Base-by-base conservation (phyloP, 2,329 filamentous ascomycete species). In the Phaeophleospora eucalypticola region DNA sequence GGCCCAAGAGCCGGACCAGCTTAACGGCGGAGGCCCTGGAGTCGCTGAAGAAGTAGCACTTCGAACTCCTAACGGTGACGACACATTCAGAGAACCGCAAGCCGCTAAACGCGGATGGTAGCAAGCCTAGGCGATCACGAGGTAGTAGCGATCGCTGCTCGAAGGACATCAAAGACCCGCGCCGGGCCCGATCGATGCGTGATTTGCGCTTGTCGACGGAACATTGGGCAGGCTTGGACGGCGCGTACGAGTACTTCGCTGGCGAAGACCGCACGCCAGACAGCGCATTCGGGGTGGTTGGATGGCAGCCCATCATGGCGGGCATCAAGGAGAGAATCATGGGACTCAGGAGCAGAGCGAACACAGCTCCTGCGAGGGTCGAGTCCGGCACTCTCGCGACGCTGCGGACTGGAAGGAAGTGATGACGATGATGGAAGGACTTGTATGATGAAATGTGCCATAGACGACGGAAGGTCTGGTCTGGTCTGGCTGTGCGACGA, bases 41-140 rank as follows among this genome's bases (percentile, higher is more conserved):
- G 50, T 58, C 51, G 35, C 53, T 61, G 46, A 61, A 59, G 53
- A 63, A 61, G 58, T 65, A 60, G 58, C 46, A 59, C 48, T 54
- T 52, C 49, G 41, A 43, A 46, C 45, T 42, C 44, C 41, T 39
- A 17, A 17, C 15, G 17, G 24, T 6, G 7, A 12, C 24, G 12
- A 7, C 24, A 32, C 39, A 24, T 32, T 37, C 37, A 21, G 41
- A 35, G 43, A 43, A 43, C 40, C 41, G 17, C 29, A 32, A 14
- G 4, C 41, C 41, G 41, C n/a, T 36, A 35, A 45, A 35, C 32
- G 15, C 27, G 27, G 20, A 32, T 32, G n/a, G n/a, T n/a, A 44
- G 8, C 12, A 40, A 21, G 4, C 35, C 27, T 33, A 41, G 39
- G 27, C 48, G 49, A 10, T 49, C 47, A 2, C 39, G 47, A n/a